Conservation (phyloP, 805 yeast genomes). For the Candida andamanensis region DNA sequence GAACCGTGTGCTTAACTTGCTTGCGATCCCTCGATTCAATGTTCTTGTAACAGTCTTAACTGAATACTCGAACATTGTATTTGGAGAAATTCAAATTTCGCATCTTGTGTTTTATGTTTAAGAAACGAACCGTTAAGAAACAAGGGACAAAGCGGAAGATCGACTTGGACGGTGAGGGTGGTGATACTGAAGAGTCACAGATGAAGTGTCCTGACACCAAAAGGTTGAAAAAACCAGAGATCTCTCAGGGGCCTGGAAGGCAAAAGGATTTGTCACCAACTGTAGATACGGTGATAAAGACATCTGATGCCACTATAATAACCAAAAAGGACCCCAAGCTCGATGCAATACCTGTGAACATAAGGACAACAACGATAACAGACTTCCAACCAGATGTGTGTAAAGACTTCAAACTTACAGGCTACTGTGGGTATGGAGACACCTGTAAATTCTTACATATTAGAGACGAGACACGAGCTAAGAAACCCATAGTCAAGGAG, state of each 20-base stretch:
- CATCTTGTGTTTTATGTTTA: conserved; percentile 16
- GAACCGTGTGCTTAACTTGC: neutral
- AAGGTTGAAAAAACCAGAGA: neutral
- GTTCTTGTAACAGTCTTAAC: too few relatives aligned
- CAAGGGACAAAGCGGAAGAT: conserved; percentile 6
- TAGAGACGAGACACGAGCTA: conserved; percentile 76
- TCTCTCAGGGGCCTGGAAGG: neutral
- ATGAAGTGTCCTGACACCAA: neutral
- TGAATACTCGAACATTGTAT: too few relatives aligned
- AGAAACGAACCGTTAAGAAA: conserved; percentile 18
- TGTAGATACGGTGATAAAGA: too few relatives aligned
- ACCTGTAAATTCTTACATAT: conserved; percentile 91
- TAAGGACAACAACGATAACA: conserved; percentile 61
- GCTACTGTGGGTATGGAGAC: conserved; percentile 96
- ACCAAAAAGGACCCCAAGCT: conserved; percentile 4
- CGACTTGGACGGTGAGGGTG: too few relatives aligned
- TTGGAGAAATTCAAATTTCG: neutral
- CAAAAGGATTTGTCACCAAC: too few relatives aligned
- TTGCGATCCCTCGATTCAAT: too few relatives aligned
- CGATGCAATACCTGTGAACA: conserved; percentile 31
- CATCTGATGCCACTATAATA: too few relatives aligned
- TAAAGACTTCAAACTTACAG: conserved; percentile 85
- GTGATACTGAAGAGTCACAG: neutral
- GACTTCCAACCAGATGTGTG: conserved; percentile 95
- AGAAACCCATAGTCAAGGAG: conserved; percentile 59